Evolutionary conservation across 140 eudicot genomes (phyloP), one percentile per base, ranked within the genome.

Genomic region (Oenanthe javanica): DNA sequence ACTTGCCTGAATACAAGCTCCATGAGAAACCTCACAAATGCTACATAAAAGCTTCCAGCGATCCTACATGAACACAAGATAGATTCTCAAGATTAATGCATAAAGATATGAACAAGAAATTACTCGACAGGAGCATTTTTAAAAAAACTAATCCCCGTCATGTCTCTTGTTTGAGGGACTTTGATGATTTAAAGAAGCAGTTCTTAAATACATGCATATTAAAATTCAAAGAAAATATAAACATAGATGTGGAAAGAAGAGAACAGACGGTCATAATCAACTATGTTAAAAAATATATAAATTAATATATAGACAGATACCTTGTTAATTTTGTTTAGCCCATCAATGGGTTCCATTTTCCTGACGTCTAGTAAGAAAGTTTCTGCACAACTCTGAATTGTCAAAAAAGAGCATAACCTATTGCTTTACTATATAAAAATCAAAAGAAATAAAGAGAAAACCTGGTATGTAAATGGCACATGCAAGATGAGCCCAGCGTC

Each of bases 381-480:
- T 86, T 95, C 99, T 95, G 96, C 81, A 85, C 71, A 77, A 79
- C 36, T 14, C 66, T 31, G 14, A 48, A 13, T 43, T 9, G 78
- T 87, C 67, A 85, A 67, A 46, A 50, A 77, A 67, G 72, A 40
- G 70, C 48, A 40, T 52, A 31, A 25, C 84, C 14, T 46, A 78
- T 13, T 21, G 21, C 14, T 18, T 10, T 10, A 15, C 18, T 4
- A 23, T 9, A 45, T 38, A 6, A 6, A 72, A 18, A 42, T 10
- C 31, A 43, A 18, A 19, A 43, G 23, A 18, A 64, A 23, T 64
- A 19, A 18, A 72, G 77, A 38, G 36, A 77, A 72, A 81, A 92
- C 99, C 97, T 88, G 99, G 99, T 83, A 95, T 92, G 97, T 97
- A 92, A 81, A 95, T 95, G 79, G 99, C 99, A 88, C 99, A 95